Evolutionary conservation across 1,284 basidiomycete species (phyloP), one percentile per base, ranked within the genome.

Genomic region (Pseudozyma sp.): DNA sequence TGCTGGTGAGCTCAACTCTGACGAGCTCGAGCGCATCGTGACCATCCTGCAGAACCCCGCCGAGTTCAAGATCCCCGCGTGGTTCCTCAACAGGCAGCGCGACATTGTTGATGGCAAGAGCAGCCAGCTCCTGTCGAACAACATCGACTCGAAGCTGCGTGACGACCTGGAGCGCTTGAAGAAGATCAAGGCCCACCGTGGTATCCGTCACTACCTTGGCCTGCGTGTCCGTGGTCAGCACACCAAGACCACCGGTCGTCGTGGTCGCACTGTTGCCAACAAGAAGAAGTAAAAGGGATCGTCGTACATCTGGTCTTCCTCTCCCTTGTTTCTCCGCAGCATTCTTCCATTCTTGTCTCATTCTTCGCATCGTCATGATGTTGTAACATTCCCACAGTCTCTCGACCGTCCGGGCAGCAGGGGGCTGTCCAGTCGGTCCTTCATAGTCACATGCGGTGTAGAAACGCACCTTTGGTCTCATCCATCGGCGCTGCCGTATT

Each of bases 21-120:
- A 92, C 85, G 97, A 99, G 88, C 92, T 99, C 54, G 97, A 99
- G 89, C 94, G 97, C 78, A 90, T 99, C 79, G 97, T 99, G 80
- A 98, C 93, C 80, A 99, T 99, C 87, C 97, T 99, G 86, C 97
- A 99, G 89, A 97, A 96, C 88, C 97, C 97, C 37, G 93, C 93
- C 43, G 96, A 99, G 86, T 99, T 97, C 92, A 99, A 99, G 89
- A 98, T 99, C 86, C 94, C 96, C 43, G 89, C 90, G 55, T 99
- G 97, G 97, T 98, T 99, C 90, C 87, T 99, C 86, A 99, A 99
- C 91, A 93, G 97, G 87, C 96, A 99, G 87, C 93, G 94, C 86
- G 96, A 99, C 86, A 94, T 98, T 70, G 90, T 93, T 78, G 95
- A 98, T 83, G 97, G 97, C 86, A 99, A 98, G 88, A 91, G 95